Evolutionary conservation across 139 green algal species (phyloP).

Genomic region (Chlorella sp.): DNA sequence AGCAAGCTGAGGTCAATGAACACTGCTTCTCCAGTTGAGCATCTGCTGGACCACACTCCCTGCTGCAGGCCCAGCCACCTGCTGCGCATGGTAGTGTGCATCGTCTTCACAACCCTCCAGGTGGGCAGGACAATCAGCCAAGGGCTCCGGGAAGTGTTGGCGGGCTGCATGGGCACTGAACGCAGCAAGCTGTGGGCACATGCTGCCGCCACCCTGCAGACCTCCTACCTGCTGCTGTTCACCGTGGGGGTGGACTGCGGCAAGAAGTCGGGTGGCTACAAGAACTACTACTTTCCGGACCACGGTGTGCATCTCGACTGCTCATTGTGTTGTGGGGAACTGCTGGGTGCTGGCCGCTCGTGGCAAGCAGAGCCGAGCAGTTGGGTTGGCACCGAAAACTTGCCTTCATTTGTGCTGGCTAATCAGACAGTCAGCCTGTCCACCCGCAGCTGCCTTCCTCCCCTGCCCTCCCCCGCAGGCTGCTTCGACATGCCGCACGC

Average conservation of each 20-base stretch:
- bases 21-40: not conserved
- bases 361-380: too few species aligned
- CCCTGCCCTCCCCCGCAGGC: not conserved
- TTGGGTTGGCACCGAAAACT: too few species aligned
- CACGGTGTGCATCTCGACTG: not conserved
- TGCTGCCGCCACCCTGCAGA: conserved; percentile 6
- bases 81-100: not conserved
- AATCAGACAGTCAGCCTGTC: too few species aligned
- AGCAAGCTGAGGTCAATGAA: not conserved
- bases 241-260: conserved; percentile 3
- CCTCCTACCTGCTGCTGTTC: conserved; percentile 19
- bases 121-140: not conserved
- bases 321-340: not conserved
- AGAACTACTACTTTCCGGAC: conserved; percentile 19
- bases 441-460: not conserved
- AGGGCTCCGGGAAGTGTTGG: not conserved
- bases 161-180: too few species aligned
- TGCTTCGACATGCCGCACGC: conserved; percentile 9
- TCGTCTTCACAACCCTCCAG: not conserved
- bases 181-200: too few species aligned
- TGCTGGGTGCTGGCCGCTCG: not conserved
- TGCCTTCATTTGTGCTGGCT: too few species aligned
- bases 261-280: not conserved
- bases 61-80: not conserved
- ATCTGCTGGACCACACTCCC: not conserved